These are phyloP conservation scores for Pseudisothecium myosuroides DNA, from an alignment of 225 moss, liverwort and hornwort species.

Conservation along the genomic window DNA sequence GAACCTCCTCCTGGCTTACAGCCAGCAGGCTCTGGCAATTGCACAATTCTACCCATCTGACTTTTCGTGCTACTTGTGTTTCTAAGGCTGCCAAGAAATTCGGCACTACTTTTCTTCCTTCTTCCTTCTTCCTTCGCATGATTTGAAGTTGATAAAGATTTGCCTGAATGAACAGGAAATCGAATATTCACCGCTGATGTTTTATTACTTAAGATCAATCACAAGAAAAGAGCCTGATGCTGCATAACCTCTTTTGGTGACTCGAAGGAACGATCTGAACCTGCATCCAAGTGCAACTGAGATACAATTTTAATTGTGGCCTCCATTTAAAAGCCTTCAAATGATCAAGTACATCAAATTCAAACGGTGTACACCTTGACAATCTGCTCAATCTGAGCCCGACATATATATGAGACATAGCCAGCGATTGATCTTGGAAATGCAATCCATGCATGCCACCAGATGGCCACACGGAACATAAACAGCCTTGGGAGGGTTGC, in stretches of 20 bases:
- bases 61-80: not conserved
- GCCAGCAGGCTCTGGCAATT: not conserved
- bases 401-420: not conserved
- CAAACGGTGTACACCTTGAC: not conserved
- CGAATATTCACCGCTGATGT: no score
- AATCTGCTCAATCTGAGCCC: not conserved
- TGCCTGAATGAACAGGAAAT: no score
- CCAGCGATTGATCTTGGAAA: not conserved
- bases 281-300: not conserved
- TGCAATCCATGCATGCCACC: not conserved
- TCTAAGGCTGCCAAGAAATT: not conserved
- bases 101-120: not conserved
- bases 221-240: not conserved
- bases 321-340: not conserved
- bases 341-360: not conserved
- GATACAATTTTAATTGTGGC: no score
- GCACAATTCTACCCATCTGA: no score
- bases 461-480: not conserved
- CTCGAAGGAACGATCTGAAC: not conserved
- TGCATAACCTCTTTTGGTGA: not conserved
- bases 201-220: not conserved
- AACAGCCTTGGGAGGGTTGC: not conserved
- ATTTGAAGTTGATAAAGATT: no score
- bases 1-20: no score
- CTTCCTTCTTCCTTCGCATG: no score